Evolutionary conservation across 306 rosid genomes (phyloP), one percentile per base, ranked within the genome.

Genomic region (Rosa multiflora): DNA sequence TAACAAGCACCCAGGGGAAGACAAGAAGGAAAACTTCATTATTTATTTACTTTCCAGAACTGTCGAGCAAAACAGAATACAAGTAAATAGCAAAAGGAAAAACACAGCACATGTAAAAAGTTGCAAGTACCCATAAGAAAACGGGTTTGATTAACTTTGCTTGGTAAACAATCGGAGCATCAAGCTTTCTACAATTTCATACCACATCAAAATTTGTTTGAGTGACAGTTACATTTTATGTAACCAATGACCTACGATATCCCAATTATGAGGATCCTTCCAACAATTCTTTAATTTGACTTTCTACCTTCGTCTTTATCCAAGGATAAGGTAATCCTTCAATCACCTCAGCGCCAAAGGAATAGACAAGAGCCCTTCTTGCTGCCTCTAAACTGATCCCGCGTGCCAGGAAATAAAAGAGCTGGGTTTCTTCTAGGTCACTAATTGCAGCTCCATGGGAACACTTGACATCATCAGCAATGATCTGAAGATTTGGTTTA

Each of bases 381-480:
- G 99, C 99, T 29, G 90, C 88, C 79, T 86, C 77, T 40, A 71
- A 5, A 84, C 88, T 88, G 35, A 95, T 88, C 66, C 99, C 99
- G 3, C 99, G 99, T 10, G 99, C 90, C 71, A 47, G 89, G 82
- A 93, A 95, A 81, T 93, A 95, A 80, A 92, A 81, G 46, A 95
- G 96, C 26, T 95, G 98, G 77, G 83, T 87, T 76, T 90, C 93
- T 87, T 95, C 99, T 6, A 93, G 86, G 83, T 95, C 99, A 67
- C 99, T 92, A 77, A 95, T 93, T 42, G 99, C 99, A 79, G 97
- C 98, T 77, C 98, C 99, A 78, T 95, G 99, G 10, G 99, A 95
- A 76, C 99, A 95, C 83, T 91, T 93, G 58, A 95, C 99, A 10
- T 95, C 94, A 55, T 95, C 90, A 0, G 99, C 98, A 51, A 95